phyloP scores from a whole-genome alignment of 2,329 filamentous ascomycete genomes.

The Trichophaea hybrida region DNA sequence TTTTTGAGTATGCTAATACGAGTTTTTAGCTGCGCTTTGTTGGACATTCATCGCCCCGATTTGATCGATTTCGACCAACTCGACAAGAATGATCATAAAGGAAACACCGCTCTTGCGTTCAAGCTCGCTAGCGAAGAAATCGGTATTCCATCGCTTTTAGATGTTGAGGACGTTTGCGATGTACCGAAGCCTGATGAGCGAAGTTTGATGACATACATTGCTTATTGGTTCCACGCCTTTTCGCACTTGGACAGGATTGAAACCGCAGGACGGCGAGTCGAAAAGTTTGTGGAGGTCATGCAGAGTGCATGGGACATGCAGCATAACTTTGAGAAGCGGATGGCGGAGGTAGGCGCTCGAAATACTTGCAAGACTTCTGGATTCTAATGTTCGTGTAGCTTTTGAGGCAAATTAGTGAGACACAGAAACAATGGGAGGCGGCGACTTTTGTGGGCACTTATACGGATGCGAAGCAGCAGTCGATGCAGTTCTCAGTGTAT shows the following conservation, averaged over 20 bases:
- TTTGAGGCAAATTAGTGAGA: slow-evolving; percentile 56
- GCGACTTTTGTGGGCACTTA: slow-evolving; percentile 85
- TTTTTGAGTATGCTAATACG: background rate
- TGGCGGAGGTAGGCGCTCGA: slow-evolving; percentile 43
- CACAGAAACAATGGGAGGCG: slow-evolving; percentile 61
- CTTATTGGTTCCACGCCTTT: slow-evolving; percentile 99
- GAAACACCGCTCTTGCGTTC: slow-evolving; percentile 97
- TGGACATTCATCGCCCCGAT: slow-evolving; percentile 94
- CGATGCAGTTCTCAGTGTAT: slow-evolving; percentile 67
- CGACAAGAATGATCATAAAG: slow-evolving; percentile 84
- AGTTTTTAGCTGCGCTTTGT: slow-evolving; percentile 53
- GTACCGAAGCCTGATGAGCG: slow-evolving; percentile 91
- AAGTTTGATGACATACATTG: slow-evolving; percentile 98
- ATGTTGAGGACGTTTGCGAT: slow-evolving; percentile 96
- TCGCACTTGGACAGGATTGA: slow-evolving; percentile 98
- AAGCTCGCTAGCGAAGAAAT: slow-evolving; percentile 94
- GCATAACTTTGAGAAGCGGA: slow-evolving; percentile 81
- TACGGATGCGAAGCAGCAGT: slow-evolving; percentile 76
- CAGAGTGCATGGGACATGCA: slow-evolving; percentile 99
- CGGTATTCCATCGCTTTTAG: slow-evolving; percentile 84
- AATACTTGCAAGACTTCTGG: background rate
- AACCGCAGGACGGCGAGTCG: slow-evolving; percentile 86
- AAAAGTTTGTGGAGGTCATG: slow-evolving; percentile 99
- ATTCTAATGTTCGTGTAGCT: slow-evolving; percentile 33
- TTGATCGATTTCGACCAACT: slow-evolving; percentile 91